Conservation (phyloP, 2,329 filamentous ascomycete genomes). For the Zymoseptoria ardabiliae region DNA sequence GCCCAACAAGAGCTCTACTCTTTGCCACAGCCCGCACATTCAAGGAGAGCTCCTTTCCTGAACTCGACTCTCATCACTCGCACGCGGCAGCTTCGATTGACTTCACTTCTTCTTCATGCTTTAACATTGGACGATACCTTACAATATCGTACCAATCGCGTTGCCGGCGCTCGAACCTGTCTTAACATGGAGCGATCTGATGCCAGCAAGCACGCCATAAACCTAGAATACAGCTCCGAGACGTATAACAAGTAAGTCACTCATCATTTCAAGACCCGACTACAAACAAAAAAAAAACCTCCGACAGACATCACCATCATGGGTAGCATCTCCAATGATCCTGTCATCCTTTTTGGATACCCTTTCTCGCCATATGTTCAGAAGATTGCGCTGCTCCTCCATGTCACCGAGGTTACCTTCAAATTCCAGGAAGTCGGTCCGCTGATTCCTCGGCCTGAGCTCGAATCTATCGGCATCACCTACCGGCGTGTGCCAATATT, state of each 20-base stretch:
- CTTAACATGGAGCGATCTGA: not conserved
- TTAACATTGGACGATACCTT: not conserved
- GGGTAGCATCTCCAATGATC: not conserved
- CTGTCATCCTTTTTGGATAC: not conserved
- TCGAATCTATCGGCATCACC: constrained; percentile 5
- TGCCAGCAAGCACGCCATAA: not conserved
- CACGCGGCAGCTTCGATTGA: not conserved
- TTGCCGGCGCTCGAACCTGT: not conserved
- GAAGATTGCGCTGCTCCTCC: not conserved
- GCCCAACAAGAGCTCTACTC: too few relatives aligned
- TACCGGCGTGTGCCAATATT: constrained; percentile 12
- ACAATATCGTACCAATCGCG: not conserved
- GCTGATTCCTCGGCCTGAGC: constrained; percentile 5
- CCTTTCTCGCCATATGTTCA: constrained; percentile 25
- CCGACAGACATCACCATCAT: not conserved
- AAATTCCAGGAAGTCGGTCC: not conserved
- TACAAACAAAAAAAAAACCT: not conserved
- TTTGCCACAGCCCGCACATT: too few relatives aligned
- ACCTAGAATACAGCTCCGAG: not conserved
- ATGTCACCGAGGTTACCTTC: not conserved
- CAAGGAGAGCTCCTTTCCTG: too few relatives aligned
- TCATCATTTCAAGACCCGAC: not conserved
- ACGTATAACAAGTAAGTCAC: not conserved
- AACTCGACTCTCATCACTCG: not conserved
- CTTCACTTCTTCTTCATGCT: not conserved